Evolutionary conservation across 23 red algal genomes (phyloP).

Genomic region (Gracilaria domingensis): DNA sequence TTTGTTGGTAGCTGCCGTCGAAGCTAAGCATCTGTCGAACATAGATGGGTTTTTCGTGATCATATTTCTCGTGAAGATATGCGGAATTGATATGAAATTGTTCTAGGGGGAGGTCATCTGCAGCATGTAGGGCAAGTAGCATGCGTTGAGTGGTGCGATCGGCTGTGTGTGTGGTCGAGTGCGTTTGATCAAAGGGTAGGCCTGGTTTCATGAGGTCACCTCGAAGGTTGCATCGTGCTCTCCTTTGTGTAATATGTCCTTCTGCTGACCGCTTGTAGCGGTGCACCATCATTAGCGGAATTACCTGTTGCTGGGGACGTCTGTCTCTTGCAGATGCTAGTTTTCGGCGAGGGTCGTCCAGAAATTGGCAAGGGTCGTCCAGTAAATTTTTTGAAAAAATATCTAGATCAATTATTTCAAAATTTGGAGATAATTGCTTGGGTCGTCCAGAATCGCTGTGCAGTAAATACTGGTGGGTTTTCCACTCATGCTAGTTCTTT

Average conservation of each 20-base stretch:
- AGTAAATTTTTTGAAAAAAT: too few relatives aligned
- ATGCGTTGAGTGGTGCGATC: neutral
- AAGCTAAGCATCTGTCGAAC: neutral
- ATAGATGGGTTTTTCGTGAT: neutral
- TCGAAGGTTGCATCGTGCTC: conserved; percentile 6
- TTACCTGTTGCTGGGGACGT: too few relatives aligned
- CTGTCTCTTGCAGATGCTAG: too few relatives aligned
- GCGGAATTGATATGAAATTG: conserved; percentile 11
- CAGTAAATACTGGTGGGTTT: too few relatives aligned
- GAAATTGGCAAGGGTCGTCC: too few relatives aligned
- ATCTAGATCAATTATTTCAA: too few relatives aligned
- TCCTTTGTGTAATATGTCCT: conserved; percentile 12
- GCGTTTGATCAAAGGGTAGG: conserved; percentile 1
- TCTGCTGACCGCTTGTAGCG: neutral
- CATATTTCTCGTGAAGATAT: conserved; percentile 21
- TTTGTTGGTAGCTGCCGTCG: neutral
- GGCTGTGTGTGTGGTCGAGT: conserved; percentile 27
- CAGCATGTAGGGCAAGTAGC: neutral
- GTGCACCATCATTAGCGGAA: neutral
- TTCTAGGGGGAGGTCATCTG: neutral
- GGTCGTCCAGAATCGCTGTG: too few relatives aligned
- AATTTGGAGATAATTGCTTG: too few relatives aligned
- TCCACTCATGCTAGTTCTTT: too few relatives aligned
- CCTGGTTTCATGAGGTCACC: conserved; percentile 23
- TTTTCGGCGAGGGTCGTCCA: too few relatives aligned